phyloP scores from a whole-genome alignment of 208 protist genomes.

The Leishmania gerbilli region DNA sequence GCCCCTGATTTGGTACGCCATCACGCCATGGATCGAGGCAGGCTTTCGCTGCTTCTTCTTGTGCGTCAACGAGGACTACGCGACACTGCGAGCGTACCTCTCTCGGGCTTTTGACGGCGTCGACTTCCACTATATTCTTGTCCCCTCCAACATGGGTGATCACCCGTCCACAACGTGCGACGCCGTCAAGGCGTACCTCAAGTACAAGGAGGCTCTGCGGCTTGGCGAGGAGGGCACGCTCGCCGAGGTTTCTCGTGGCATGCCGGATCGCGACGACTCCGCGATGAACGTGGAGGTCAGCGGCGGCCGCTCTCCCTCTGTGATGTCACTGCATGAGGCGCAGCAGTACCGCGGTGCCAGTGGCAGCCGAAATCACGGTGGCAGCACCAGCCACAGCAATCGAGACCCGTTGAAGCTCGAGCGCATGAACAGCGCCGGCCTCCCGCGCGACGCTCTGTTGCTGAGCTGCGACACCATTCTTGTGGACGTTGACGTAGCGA shows the following conservation, averaged over 20 bases:
- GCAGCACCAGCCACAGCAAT: slow-evolving; percentile 2
- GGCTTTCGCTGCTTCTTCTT: slow-evolving; percentile 81
- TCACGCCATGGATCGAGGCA: slow-evolving; percentile 71
- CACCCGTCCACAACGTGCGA: slow-evolving; percentile 73
- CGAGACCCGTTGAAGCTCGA: slow-evolving; percentile 45
- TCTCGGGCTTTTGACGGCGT: slow-evolving; percentile 51
- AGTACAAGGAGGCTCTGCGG: slow-evolving; percentile 71
- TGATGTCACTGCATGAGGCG: background rate
- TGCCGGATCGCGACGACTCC: slow-evolving; percentile 17
- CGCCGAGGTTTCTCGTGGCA: background rate
- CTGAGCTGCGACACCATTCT: slow-evolving; percentile 85
- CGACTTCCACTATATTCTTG: slow-evolving; percentile 71
- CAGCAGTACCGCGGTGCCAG: slow-evolving; percentile 5
- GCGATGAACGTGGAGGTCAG: background rate
- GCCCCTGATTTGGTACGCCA: slow-evolving; percentile 84
- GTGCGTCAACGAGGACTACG: slow-evolving; percentile 77
- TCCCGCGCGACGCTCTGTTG: slow-evolving; percentile 70
- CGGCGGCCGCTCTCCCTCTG: slow-evolving; percentile 3
- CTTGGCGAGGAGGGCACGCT: slow-evolving; percentile 34
- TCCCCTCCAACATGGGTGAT: slow-evolving; percentile 53
- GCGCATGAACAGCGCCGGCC: slow-evolving; percentile 36
- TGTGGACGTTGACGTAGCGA: slow-evolving; percentile 67
- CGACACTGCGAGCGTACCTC: slow-evolving; percentile 64
- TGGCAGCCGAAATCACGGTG: background rate
- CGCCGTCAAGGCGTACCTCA: slow-evolving; percentile 68